Evolutionary conservation across 495 filamentous ascomycete species (phyloP).

Genomic region (Lindgomyces ingoldianus): DNA sequence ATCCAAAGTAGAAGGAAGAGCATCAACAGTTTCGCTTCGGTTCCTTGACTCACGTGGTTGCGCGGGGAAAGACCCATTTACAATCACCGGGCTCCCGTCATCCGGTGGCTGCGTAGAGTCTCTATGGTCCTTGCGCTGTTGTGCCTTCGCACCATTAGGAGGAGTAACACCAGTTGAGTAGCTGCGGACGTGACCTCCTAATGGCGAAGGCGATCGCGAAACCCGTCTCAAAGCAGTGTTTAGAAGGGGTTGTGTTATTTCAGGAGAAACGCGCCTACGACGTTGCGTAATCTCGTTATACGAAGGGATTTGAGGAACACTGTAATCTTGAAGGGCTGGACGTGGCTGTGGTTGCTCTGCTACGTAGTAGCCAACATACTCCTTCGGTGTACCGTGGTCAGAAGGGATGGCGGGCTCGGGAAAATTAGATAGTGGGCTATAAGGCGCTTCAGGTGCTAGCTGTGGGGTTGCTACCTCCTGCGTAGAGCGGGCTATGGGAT

Average conservation of each 20-base stretch:
- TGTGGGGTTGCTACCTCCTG: conserved; percentile 13
- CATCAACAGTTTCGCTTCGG: conserved; percentile 29
- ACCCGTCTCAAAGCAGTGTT: conserved; percentile 35
- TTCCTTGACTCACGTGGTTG: conserved; percentile 25
- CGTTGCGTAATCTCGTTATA: conserved; percentile 53
- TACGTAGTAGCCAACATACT: conserved; percentile 66
- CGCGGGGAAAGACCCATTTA: conserved; percentile 48
- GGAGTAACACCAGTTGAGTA: conserved; percentile 38
- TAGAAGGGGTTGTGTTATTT: conserved; percentile 45
- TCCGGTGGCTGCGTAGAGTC: conserved; percentile 31
- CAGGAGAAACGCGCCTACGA: conserved; percentile 52
- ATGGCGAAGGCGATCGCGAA: conserved; percentile 47
- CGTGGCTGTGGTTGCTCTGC: conserved; percentile 58
- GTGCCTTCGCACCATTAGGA: conserved; percentile 8
- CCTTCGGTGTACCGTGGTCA: conserved; percentile 50
- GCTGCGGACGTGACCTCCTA: conserved; percentile 40
- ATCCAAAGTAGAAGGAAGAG: conserved; percentile 19
- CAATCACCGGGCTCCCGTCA: conserved; percentile 48
- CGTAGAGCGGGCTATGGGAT: conserved; percentile 34
- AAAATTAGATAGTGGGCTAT: conserved; percentile 34
- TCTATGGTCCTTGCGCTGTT: conserved; percentile 21
- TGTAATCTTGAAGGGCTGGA: conserved; percentile 50
- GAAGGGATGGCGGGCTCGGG: conserved; percentile 49
- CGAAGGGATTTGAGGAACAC: conserved; percentile 50
- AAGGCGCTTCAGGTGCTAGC: conserved; percentile 11